Evolutionary conservation across 2,329 filamentous ascomycete species (phyloP), one percentile per base, ranked within the genome.

Genomic region (Cercospora sp.): DNA sequence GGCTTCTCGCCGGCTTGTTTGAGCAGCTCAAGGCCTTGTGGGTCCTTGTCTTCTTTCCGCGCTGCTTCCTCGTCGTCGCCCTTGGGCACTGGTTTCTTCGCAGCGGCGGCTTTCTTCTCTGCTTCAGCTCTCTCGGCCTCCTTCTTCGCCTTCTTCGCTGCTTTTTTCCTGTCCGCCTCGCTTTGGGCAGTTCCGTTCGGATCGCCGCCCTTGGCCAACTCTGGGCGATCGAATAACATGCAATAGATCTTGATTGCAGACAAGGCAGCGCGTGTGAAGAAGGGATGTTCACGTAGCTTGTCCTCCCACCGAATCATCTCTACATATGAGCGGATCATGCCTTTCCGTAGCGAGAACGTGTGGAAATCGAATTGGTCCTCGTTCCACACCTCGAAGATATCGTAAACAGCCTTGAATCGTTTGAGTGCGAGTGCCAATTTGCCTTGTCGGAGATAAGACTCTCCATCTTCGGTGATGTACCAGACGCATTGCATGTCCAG

Each of bases 341-440:
- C 96, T 80, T 98, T 99, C 20, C 95, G 87, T n/a, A 99, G 84
- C 20, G 93, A 97, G 81, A 99, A 99, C 78, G 89, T 93, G 84
- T 99, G 96, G 84, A 99, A 99, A 79, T 99, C 95, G 75, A 98
- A 97, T 77, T 99, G 95, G 75, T 99, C 95, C 79, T 99, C 96
- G 77, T 96, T 91, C 95, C 95, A 99, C 20, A 93, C 89, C 72
- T 98, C 94, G 76, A 99, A 99, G 72, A 99, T 96, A 80, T 92
- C 93, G 79, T 90, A 90, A 66, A 99, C 87, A 23, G 92, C 86
- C 72, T 94, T 92, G 80, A 97, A 94, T 60, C 96, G 89, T 84
- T 99, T 99, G 63, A 99, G 84, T 0, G 96, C 94, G 67, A 97
- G 85, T 3, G 91, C 93, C 58, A 91, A 83, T 74, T 96, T 93